Base-by-base conservation (phyloP, 805 yeast species). In the Candida corydali region DNA sequence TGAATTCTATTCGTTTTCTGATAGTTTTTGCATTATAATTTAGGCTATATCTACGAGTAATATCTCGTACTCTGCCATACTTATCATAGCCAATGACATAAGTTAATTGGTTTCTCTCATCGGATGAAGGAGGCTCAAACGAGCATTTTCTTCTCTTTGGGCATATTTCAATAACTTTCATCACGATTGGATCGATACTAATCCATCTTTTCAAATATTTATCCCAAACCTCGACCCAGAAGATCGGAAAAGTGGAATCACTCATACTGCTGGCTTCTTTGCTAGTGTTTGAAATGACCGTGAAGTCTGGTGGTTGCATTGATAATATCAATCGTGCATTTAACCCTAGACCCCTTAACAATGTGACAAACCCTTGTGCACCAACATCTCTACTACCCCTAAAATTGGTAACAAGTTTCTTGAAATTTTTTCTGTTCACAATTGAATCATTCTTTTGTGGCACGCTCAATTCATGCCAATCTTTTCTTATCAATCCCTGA, bases 161-260 rank as follows among this genome's bases (percentile, higher is more conserved):
- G 6, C 82, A 73, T 23, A 75, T 65, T 55, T 86, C 95, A 26
- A 86, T 75, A 7, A 72, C 57, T 38, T 75, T 59, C 38, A 80
- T 71, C 19, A 81, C 80, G 0, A 81, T 63, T 0, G 97, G 93
- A 50, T 93, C 98, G 2, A 88, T 69, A 2, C 94, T 76, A n/a
- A 88, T 72, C 94, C 96, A 91, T 34, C 70, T 75, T 40, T 78
- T 71, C 4, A 77, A 61, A 40, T 72, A 76, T 34, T 73, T 73
- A 54, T 91, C 89, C 95, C 95, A 91, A 0, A 85, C 96, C 55
- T 93, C 98, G 16, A 80, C 80, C 98, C 98, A 93, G 52, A 82
- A 88, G 0, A 88, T 70, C 0, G 97, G 97, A 50, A 66, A 82
- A 7, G 39, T 41, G 2, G 66, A 56, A 14, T 53, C 52, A 8